Evolutionary conservation across 768 basidiomycete species (phyloP), one percentile per base, ranked within the genome.

Genomic region (Agrocybe chaxingu): DNA sequence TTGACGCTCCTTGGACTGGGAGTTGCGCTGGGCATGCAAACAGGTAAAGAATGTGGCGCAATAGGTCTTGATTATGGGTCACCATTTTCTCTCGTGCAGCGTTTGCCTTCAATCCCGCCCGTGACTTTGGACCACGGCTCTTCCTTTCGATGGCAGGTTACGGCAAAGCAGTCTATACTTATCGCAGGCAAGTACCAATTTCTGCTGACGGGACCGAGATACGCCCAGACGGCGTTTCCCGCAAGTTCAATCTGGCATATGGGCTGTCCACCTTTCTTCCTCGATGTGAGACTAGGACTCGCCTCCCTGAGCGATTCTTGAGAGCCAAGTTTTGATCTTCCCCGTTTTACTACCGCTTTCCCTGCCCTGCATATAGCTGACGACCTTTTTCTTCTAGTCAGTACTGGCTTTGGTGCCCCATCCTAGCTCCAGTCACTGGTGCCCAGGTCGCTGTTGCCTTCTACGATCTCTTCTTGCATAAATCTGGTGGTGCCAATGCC

Each of bases 401-500:
- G 54, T 89, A 88, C 59, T 89, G 85, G 87, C 49, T 89, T 31
- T 89, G 87, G 86, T 80, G 80, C 57, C 79, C 81, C 5, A 63
- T 85, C 11, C 60, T 84, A 29, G 83, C 71, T 1, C 79, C 84
- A 7, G 77, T 86, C 59, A 52, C 76, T 36, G 86, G 87, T 38
- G 82, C 75, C 40, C 76, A 80, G 52, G 59, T 65, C 2, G 84
- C 77, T 12, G 70, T 71, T 4, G 63, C 79, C 49, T 49, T 78
- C 35, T 89, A 89, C 57, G 86, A 88, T 58, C 35, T 68, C 4
- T 70, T 86, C 53, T 47, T 87, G 50, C 81, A 76, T 64, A 70
- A 72, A 24, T 35, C 54, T 10, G 31, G 13, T 31, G 45, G 36
- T 2, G 33, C 41, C 39, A 41, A 53, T 42, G 35, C 51, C 10